Evolutionary conservation across 768 basidiomycete genomes (phyloP).

Genomic region (Boletus patriciae): DNA sequence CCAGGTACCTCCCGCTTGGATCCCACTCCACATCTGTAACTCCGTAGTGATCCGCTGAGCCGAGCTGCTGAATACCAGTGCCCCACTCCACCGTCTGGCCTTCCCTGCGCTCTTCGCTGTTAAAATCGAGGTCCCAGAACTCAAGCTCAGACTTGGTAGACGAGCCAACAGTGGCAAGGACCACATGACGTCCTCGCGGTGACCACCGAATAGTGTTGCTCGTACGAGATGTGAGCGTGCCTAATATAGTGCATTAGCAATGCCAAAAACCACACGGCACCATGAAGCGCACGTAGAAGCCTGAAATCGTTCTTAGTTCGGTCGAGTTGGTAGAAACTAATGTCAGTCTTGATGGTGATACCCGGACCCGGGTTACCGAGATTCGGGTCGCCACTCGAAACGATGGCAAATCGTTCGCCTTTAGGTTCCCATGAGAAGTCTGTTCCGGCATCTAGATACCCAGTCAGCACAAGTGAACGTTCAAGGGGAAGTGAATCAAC

Average conservation of each 20-base stretch:
- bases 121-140: slow-evolving; percentile 98
- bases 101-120: slow-evolving; percentile 53
- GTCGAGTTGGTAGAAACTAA: slow-evolving; percentile 95
- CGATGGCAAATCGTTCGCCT: slow-evolving; percentile 93
- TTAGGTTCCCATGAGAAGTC: slow-evolving; percentile 99
- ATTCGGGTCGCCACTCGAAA: slow-evolving; percentile 92
- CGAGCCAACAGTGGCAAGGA: slow-evolving; percentile 94
- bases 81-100: slow-evolving; percentile 71
- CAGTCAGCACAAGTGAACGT: slow-evolving; percentile 9
- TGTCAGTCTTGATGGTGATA: slow-evolving; percentile 92
- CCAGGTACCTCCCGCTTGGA: slow-evolving; percentile 90
- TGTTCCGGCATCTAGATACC: slow-evolving; percentile 74
- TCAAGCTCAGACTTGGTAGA: slow-evolving; percentile 95
- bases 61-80: slow-evolving; percentile 79
- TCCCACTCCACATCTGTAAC: slow-evolving; percentile 99
- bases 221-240: slow-evolving; percentile 74
- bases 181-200: slow-evolving; percentile 92
- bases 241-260: slow-evolving; percentile 39
- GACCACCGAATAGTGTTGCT: slow-evolving; percentile 97
- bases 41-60: slow-evolving; percentile 91
- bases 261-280: not conserved
- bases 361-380: slow-evolving; percentile 87
- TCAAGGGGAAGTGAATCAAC: slow-evolving; percentile 38
- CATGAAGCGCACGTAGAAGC: slow-evolving; percentile 62
- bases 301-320: slow-evolving; percentile 92